These are phyloP conservation scores for Diutina rugosa DNA, from an alignment of 1,139 yeast species.

Conservation along the genomic window DNA sequence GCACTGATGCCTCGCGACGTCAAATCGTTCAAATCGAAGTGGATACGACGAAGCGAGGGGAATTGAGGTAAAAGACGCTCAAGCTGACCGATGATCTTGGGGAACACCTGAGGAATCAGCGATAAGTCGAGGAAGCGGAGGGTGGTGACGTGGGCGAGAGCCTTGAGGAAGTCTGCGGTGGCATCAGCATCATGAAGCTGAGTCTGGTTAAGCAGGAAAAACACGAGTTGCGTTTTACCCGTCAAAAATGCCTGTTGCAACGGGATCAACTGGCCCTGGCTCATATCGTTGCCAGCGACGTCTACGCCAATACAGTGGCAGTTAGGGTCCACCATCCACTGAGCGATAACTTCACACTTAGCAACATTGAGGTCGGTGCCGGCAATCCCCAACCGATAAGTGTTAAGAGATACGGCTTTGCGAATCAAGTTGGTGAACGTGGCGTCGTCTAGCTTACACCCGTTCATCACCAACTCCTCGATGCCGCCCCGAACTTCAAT, in stretches of 20 bases:
- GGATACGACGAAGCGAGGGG: constrained; percentile 55
- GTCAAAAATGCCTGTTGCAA: constrained; percentile 29
- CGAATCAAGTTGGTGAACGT: constrained; percentile 38
- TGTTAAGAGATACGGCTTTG: constrained; percentile 37
- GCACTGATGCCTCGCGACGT: constrained; percentile 51
- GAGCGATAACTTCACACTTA: constrained; percentile 36
- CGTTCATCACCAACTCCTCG: constrained; percentile 75
- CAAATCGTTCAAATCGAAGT: constrained; percentile 63
- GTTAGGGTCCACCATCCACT: constrained; percentile 45
- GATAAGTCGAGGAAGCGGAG: constrained; percentile 69
- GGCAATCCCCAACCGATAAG: constrained; percentile 70
- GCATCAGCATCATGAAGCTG: constrained; percentile 41
- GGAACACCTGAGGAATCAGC: constrained; percentile 61
- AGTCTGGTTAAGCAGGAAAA: constrained; percentile 64
- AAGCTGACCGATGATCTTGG: constrained; percentile 50
- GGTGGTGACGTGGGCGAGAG: constrained; percentile 38
- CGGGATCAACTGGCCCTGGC: constrained; percentile 36
- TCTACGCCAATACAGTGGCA: constrained; percentile 70
- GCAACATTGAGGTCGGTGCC: constrained; percentile 46
- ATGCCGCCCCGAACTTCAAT: constrained; percentile 53
- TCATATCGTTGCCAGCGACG: constrained; percentile 69
- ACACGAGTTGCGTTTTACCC: constrained; percentile 28
- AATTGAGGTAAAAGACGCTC: constrained; percentile 54
- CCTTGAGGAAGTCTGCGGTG: constrained; percentile 35
- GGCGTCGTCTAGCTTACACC: constrained; percentile 50